Percentiles rank a stretch among this genome's conserved stretches.
phyloP scores from a whole-genome alignment of 2,329 filamentous ascomycete genomes.

The Aspergillus hortae region DNA sequence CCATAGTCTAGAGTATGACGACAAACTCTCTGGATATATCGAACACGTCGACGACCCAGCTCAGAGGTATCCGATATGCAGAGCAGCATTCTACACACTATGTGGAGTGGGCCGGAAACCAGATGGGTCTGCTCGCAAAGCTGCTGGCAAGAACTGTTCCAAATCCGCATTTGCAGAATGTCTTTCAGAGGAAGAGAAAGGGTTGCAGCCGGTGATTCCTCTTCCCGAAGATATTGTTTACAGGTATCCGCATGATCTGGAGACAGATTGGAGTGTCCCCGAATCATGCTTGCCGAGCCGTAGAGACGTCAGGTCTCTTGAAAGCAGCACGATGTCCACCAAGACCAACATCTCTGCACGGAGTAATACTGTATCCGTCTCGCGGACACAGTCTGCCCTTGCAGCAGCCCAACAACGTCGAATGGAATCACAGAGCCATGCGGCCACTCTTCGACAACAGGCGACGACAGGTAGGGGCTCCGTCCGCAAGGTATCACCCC shows the following conservation, averaged over 20 bases:
- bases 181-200: conserved; percentile 42
- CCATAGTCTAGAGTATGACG: conserved; percentile 42
- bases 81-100: conserved; percentile 41
- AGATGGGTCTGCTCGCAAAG: conserved; percentile 39
- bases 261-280: conserved; percentile 40
- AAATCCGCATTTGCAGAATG: conserved; percentile 48
- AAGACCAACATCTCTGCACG: conserved; percentile 25
- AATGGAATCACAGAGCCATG: conserved; percentile 43
- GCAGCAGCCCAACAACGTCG: conserved; percentile 39
- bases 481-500: conserved; percentile 23
- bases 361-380: conserved; percentile 25
- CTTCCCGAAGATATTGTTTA: conserved; percentile 46
- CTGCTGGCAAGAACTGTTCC: conserved; percentile 43
- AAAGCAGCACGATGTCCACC: conserved; percentile 27
- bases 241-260: conserved; percentile 37
- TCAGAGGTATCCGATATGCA: conserved; percentile 38
- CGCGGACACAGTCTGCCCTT: conserved; percentile 38
- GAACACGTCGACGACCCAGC: conserved; percentile 33
- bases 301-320: conserved; percentile 22
- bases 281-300: conserved; percentile 17
- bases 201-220: conserved; percentile 44
- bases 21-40: conserved; percentile 34
- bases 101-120: conserved; percentile 44
- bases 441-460: conserved; percentile 46
- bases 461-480: conserved; percentile 33